Evolutionary conservation across 2,329 filamentous ascomycete genomes (phyloP), one percentile per base, ranked within the genome.

Genomic region (Exophiala calicioides): DNA sequence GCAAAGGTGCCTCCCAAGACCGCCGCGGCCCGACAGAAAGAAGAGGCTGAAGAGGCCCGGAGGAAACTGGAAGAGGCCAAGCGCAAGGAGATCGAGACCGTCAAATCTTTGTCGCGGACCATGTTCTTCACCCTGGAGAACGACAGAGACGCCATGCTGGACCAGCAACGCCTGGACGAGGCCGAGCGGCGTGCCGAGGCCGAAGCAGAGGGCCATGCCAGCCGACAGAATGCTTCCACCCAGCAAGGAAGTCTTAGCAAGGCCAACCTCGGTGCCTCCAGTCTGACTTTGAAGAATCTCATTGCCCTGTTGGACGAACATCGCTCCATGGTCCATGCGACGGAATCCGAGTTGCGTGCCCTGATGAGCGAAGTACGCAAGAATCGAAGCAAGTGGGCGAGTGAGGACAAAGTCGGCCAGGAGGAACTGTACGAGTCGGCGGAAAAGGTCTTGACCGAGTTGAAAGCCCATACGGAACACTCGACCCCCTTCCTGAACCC

Each of bases 341-440:
- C 90, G 1, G 93, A 98, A 71, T 86, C 90, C 18, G 91, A 98
- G 64, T 75, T 98, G 50, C 83, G 93, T 50, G 88, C 86, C 38
- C 73, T 98, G 48, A 95, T 98, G 80, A 96, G 93, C 60, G 93
- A 98, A 68, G 93, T 98, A 13, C 82, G 93, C 55, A 98, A 97
- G 68, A 97, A 97, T 60, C 80, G 93, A 61, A 97, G 91, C 69
- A 98, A 98, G 71, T 98, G 93, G 93, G 91, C 93, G 3, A 97
- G 87, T 65, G 93, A 97, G 68, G 93, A 98, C 60, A 93, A 94
- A 58, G 86, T 98, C 52, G 91, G 93, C 50, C 93, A 98, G 68
- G 93, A 98, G 68, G 93, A 98, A 68, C 77, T 98, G 4, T 98
- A 98, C 65, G 93, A 98, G 71, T 89, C 93, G 8, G 78, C 93